Evolutionary conservation across 1,284 basidiomycete species (phyloP).

Genomic region (Irpex sp.): DNA sequence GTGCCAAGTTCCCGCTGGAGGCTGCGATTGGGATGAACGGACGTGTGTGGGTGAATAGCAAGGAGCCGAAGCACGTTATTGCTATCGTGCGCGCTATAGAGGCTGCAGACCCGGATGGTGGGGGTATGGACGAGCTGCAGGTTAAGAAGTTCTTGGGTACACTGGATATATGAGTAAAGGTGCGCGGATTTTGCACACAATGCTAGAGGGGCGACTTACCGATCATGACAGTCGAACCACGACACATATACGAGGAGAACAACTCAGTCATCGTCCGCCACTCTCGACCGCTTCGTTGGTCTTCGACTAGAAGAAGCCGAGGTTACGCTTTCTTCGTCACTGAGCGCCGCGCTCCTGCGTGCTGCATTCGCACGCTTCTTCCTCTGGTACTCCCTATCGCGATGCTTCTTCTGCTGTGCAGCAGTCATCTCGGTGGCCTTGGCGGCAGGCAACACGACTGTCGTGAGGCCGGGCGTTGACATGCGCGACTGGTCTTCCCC

Average conservation of each 20-base stretch:
- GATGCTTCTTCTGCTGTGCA: constrained; percentile 68
- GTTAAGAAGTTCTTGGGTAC: constrained; percentile 52
- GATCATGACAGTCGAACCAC: not conserved
- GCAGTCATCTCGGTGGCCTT: constrained; percentile 57
- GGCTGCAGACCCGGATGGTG: constrained; percentile 64
- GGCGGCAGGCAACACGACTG: constrained; percentile 73
- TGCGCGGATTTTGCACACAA: no score
- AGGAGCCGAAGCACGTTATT: constrained; percentile 65
- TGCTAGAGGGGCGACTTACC: no score
- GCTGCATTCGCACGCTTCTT: constrained; percentile 60
- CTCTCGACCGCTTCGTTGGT: constrained; percentile 58
- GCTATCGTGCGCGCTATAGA: constrained; percentile 68
- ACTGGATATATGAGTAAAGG: constrained; percentile 45
- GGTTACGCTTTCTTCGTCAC: constrained; percentile 64
- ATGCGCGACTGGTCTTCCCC: constrained; percentile 48
- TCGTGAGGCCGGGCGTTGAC: constrained; percentile 64
- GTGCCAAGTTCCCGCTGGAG: constrained; percentile 72
- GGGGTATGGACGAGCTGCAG: constrained; percentile 46
- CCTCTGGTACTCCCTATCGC: constrained; percentile 74
- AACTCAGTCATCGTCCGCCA: constrained; percentile 51
- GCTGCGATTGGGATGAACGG: constrained; percentile 81
- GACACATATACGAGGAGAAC: not conserved
- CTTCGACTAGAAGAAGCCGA: constrained; percentile 41
- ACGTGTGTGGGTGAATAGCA: constrained; percentile 74
- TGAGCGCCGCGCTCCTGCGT: constrained; percentile 26